Percentiles rank a stretch among this genome's conserved stretches.
Conservation (phyloP, 495 filamentous ascomycete species). For the Hypoxylon crocopeplum region DNA sequence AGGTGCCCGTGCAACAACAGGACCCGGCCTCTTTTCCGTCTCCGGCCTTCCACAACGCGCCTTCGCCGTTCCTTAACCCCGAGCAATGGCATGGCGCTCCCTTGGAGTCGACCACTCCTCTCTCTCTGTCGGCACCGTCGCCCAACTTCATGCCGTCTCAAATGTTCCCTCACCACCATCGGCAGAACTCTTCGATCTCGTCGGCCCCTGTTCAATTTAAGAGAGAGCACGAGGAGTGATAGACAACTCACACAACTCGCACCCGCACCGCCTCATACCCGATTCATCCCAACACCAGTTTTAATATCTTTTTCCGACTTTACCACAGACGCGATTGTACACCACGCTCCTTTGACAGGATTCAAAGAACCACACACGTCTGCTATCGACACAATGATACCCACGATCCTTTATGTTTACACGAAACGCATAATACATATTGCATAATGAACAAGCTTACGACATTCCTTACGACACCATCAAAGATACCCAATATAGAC, state of each 20-base stretch:
- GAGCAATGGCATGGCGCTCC: constrained; percentile 43
- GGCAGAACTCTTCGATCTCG: constrained; percentile 37
- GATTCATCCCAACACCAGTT: constrained; percentile 16
- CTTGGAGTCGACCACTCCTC: constrained; percentile 45
- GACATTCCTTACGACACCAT: constrained; percentile 52
- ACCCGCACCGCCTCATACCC: constrained; percentile 13
- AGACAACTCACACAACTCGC: neutral
- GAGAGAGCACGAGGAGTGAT: constrained; percentile 36
- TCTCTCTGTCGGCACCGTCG: constrained; percentile 37
- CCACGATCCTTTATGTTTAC: constrained; percentile 50
- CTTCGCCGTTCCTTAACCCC: constrained; percentile 49
- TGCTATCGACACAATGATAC: constrained; percentile 53
- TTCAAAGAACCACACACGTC: constrained; percentile 44
- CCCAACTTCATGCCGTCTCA: constrained; percentile 33
- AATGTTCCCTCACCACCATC: constrained; percentile 34
- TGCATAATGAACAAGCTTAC: constrained; percentile 47
- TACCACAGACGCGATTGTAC: constrained; percentile 59
- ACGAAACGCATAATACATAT: constrained; percentile 49
- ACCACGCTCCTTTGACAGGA: constrained; percentile 55
- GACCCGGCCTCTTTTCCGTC: constrained; percentile 33
- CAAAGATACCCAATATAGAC: constrained; percentile 54
- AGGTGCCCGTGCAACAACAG: constrained; percentile 36
- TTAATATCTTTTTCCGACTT: constrained; percentile 37
- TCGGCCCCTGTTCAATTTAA: constrained; percentile 41
- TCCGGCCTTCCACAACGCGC: constrained; percentile 30